These are phyloP conservation scores for Kwoniella bestiolae DNA, from an alignment of 768 basidiomycete genomes.

Conservation along the genomic window DNA sequence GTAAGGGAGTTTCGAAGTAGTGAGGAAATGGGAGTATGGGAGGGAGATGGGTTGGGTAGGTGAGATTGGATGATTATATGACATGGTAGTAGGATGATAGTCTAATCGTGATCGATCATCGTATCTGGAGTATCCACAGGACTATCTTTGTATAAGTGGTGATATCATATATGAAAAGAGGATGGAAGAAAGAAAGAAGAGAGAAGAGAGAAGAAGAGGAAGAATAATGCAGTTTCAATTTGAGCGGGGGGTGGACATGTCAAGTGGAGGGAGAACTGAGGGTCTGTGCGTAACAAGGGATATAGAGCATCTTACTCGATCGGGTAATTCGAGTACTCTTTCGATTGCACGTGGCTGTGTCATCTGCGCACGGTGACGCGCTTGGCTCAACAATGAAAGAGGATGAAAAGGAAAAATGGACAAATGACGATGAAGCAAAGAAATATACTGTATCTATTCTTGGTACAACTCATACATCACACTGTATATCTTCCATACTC, in stretches of 20 bases:
- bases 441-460: too few relatives aligned
- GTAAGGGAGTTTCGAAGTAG: neutral
- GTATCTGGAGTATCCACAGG: neutral
- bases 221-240: too few relatives aligned
- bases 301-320: neutral
- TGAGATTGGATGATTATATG: neutral
- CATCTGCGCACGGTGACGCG: slow-evolving; percentile 7
- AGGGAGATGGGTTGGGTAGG: slow-evolving; percentile 19
- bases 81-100: slow-evolving; percentile 1
- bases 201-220: neutral
- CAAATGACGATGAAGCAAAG: too few relatives aligned
- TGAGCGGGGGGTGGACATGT: neutral
- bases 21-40: slow-evolving; percentile 13
- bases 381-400: neutral
- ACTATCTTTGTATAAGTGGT: too few relatives aligned
- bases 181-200: neutral
- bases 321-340: neutral
- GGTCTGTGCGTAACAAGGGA: neutral
- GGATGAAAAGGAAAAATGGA: slow-evolving; percentile 11
- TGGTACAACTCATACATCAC: too few relatives aligned
- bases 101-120: neutral
- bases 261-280: slow-evolving; percentile 9
- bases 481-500: slow-evolving; percentile 8
- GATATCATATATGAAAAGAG: neutral
- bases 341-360: neutral